A percentile compares a stretch with the other conserved stretches of the same genome.
phyloP scores from a whole-genome alignment of 805 yeast species.

The Candida koratica region DNA sequence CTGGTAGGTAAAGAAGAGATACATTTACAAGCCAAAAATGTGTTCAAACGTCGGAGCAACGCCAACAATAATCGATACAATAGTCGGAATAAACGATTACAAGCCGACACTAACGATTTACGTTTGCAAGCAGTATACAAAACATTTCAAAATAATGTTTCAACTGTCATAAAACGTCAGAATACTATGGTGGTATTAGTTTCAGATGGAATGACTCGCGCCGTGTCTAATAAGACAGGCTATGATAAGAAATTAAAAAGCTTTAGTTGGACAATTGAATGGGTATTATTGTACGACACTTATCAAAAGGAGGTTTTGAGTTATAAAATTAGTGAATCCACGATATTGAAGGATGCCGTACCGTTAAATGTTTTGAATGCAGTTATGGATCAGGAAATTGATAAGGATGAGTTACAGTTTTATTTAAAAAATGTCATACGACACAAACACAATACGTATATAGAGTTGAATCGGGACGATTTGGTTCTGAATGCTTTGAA shows the following conservation, averaged over 20 bases:
- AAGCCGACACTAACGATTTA: conserved; percentile 21
- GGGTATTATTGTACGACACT: conserved; percentile 41
- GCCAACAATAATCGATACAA: conserved; percentile 13
- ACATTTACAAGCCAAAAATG: conserved; percentile 39
- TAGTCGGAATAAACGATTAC: conserved; percentile 19
- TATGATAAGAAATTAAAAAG: conserved; percentile 60
- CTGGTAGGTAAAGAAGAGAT: conserved; percentile 55
- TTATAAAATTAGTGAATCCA: conserved; percentile 39
- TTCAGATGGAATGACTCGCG: conserved; percentile 74
- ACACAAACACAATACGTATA: conserved; percentile 9
- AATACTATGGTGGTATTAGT: conserved; percentile 62
- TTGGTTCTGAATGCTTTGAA: conserved; percentile 40
- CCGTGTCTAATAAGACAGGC: conserved; percentile 59
- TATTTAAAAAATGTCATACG: conserved; percentile 33
- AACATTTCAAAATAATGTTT: conserved; percentile 25
- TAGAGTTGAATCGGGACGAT: conserved; percentile 32
- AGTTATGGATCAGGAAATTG: conserved; percentile 14
- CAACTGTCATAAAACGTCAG: conserved; percentile 42
- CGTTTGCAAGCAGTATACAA: conserved; percentile 21
- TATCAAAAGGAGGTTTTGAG: conserved; percentile 37
- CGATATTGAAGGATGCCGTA: conserved; percentile 32
- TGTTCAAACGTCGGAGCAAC: conserved; percentile 28
- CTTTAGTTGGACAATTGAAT: conserved; percentile 79
- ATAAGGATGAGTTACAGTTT: conserved; percentile 26
- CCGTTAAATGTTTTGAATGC: conserved; percentile 34